A percentile compares a stretch with the other conserved stretches of the same genome.
Conservation (phyloP, 2,329 filamentous ascomycete genomes). For the Colletotrichum destructivum region DNA sequence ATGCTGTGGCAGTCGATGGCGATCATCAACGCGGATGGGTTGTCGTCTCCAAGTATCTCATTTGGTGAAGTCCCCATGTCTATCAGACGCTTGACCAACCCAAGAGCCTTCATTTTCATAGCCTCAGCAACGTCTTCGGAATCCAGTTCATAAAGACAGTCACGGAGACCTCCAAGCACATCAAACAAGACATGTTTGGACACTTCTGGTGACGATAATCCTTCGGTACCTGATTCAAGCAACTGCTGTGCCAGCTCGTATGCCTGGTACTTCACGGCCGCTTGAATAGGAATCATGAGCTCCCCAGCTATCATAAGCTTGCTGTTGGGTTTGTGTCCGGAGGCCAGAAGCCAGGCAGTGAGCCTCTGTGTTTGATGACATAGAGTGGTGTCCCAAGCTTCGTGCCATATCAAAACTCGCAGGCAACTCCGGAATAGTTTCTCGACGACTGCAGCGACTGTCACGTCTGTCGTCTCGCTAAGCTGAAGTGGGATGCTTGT, state of each 20-base stretch:
- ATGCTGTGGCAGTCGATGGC: no score
- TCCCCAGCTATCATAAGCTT: fast-evolving
- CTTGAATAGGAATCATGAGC: neutral
- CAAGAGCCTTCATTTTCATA: no score
- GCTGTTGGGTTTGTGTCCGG: neutral
- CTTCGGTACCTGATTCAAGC: slow-evolving; percentile 7
- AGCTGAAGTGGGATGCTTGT: neutral
- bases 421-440: neutral
- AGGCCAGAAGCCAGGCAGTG: slow-evolving; percentile 1
- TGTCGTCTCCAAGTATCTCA: neutral
- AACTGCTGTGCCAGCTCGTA: neutral
- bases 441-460: neutral
- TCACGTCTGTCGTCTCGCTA: neutral
- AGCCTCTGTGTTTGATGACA: neutral
- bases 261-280: fast-evolving
- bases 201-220: neutral
- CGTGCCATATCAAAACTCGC: neutral
- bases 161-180: neutral
- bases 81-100: neutral
- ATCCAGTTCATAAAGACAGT: no score
- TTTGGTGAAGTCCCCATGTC: neutral
- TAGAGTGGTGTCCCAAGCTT: neutral
- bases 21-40: neutral
- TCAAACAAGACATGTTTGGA: neutral
- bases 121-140: neutral